Evolutionary conservation across 2,329 filamentous ascomycete species (phyloP), one percentile per base, ranked within the genome.

Genomic region (Talaromyces piceae): DNA sequence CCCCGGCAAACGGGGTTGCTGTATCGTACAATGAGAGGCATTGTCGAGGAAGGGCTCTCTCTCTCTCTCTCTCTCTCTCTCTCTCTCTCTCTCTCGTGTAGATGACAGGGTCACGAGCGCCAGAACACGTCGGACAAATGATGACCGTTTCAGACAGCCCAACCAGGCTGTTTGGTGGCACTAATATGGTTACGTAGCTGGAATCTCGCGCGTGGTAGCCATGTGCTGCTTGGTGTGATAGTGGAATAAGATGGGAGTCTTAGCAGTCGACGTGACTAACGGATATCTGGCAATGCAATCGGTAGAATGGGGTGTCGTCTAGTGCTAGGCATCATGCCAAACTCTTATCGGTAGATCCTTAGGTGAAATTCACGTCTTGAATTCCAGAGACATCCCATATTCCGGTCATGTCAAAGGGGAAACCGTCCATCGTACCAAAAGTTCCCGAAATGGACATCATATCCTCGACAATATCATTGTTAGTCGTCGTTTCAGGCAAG

Each of bases 371-470:
- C 20, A 69, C 65, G 44, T 70, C 67, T 47, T 71, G 68, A 53
- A 70, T 68, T 37, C 70, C 69, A 30, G 69, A 69, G 11, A 72
- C 65, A 58, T 72, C 70, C 70, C 70, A 73, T 31, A 73, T 72
- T 25, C 70, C 70, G 5, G 70, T 72, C 70, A 73, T 73, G 54
- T 73, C 70, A 54, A 73, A 72, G 18, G 70, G 70, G 54, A 73
- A 72, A 2, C 70, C 70, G 52, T 73, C 70, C 69, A 73, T 72
- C 5, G 70, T 72, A 8, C 69, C 70, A 49, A 73, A 73, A 0
- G 69, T 71, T 51, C 68, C 68, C 1, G 70, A 72, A 33, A 73
- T 72, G 1, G 69, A 71, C 70, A 73, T 73, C 70, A 73, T 72
- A 51, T 73, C 70, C 31, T 72, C 69, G 13, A 72, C 69, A 43